Conservation (phyloP, 129 eudicot species). For the Dittrichia graveolens region DNA sequence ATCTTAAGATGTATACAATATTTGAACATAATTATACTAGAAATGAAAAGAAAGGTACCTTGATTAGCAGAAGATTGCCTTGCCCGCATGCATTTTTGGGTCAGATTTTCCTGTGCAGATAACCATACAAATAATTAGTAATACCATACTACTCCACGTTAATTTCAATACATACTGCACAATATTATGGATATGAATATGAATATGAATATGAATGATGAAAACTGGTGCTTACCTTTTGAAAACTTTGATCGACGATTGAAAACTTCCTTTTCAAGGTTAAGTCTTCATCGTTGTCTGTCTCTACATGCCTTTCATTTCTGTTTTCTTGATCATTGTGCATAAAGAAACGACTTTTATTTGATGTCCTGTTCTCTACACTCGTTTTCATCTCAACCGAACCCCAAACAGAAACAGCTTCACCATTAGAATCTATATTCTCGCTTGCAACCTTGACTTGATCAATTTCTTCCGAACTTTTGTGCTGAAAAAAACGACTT, state of each 20-base stretch:
- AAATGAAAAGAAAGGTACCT: conserved; percentile 28
- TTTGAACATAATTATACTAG: conserved; percentile 3
- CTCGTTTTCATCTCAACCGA: conserved; percentile 18
- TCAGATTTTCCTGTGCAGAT: conserved; percentile 47
- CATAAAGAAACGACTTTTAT: conserved; percentile 33
- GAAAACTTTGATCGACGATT: conserved; percentile 32
- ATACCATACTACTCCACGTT: not conserved
- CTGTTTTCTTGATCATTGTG: conserved; percentile 32
- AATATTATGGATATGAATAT: too few relatives aligned
- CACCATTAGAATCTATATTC: conserved; percentile 23
- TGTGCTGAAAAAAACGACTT: conserved; percentile 57
- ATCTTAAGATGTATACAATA: not conserved
- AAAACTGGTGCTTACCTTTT: conserved; percentile 44
- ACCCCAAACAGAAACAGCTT: conserved; percentile 23
- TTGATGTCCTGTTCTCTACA: conserved; percentile 24
- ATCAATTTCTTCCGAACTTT: conserved; percentile 30
- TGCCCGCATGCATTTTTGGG: conserved; percentile 34
- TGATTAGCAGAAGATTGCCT: conserved; percentile 33
- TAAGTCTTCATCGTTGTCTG: conserved; percentile 29
- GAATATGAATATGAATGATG: not conserved
- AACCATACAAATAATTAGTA: not conserved
- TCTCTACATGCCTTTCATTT: conserved; percentile 26
- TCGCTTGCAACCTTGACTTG: conserved; percentile 14
- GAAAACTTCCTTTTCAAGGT: conserved; percentile 58
- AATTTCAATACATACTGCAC: not conserved